Percentiles rank a stretch among this genome's conserved stretches.
These are phyloP conservation scores for Malus hybrid DNA, from an alignment of 331 rosid genomes.

Conservation along the genomic window DNA sequence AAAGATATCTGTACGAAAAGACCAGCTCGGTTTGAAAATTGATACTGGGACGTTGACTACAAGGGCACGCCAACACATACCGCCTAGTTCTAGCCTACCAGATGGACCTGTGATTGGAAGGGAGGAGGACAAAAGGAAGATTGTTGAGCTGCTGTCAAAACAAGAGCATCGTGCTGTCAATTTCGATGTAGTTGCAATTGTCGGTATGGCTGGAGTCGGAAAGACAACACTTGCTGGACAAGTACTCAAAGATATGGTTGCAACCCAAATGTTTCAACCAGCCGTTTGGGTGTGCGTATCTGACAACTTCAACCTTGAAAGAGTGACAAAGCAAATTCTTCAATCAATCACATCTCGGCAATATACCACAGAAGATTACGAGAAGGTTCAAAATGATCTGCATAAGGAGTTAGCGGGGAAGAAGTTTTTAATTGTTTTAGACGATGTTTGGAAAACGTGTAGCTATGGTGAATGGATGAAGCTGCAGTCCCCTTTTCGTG, in stretches of 20 bases:
- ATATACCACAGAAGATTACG: neutral
- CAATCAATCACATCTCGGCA: neutral
- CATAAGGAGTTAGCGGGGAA: neutral
- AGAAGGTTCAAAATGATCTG: neutral
- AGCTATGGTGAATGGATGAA: neutral
- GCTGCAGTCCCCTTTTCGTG: neutral
- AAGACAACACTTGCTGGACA: neutral
- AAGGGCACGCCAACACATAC: neutral
- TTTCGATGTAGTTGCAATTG: neutral
- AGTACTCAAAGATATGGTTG: neutral
- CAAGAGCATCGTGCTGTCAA: neutral
- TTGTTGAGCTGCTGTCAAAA: neutral
- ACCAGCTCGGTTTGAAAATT: neutral
- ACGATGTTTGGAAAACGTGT: slow-evolving; percentile 8
- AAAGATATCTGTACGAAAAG: too few species aligned
- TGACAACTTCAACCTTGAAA: neutral
- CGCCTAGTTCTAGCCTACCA: neutral
- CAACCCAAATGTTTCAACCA: neutral
- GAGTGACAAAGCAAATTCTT: neutral
- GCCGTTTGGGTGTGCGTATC: slow-evolving; percentile 18
- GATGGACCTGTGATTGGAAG: slow-evolving; percentile 5
- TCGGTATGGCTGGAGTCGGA: neutral
- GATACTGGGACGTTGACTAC: neutral
- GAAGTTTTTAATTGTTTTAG: slow-evolving; percentile 4
- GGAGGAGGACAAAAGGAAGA: neutral